Evolutionary conservation across 2,329 filamentous ascomycete genomes (phyloP), one percentile per base, ranked within the genome.

Genomic region (Teratosphaeria destructans): DNA sequence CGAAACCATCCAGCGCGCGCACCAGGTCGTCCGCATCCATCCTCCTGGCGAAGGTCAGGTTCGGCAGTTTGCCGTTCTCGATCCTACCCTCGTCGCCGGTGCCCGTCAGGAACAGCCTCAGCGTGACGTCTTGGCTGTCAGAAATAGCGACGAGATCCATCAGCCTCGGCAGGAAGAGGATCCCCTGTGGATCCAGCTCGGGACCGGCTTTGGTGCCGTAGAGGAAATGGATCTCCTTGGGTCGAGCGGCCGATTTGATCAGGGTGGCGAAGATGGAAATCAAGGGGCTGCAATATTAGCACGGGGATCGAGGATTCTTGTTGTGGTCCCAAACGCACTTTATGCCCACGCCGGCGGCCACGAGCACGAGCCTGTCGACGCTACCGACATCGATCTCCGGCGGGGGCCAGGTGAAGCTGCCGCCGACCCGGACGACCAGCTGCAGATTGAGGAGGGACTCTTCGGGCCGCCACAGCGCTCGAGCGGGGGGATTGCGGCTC

Each of bases 271-370:
- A 75, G 71, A 93, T 93, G 58, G 88, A 89, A 59, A 90, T 82
- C 5, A 93, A 75, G 0, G 89, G 89, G 67, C 82, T 84, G 37
- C n/a, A 49, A 54, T 2, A 14, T 62, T 27, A 59, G 54, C 26
- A n/a, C n/a, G 7, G 12, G 49, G 47, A 27, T 2, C 3, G 19
- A 29, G 7, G 26, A 27, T 54, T 27, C n/a, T n/a, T 19, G 11
- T 14, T 26, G 56, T 53, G 3, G 29, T 32, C 29, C 29, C 26
- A 67, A 49, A 10, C 79, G 63, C 72, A 84, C 82, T 95, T 95
- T 59, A 95, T 86, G 0, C 90, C 90, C 26, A 95, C 85, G 1
- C 90, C 90, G 1, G 89, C 90, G 0, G 89, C 90, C 14, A 95
- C 79, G 62, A 95, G 85, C 3, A 95, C 82, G 5, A 87, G 79